A percentile compares a stretch with the other conserved stretches of the same genome.
phyloP scores from a whole-genome alignment of 73 alveolate genomes.

The Symbiodinium natans region DNA sequence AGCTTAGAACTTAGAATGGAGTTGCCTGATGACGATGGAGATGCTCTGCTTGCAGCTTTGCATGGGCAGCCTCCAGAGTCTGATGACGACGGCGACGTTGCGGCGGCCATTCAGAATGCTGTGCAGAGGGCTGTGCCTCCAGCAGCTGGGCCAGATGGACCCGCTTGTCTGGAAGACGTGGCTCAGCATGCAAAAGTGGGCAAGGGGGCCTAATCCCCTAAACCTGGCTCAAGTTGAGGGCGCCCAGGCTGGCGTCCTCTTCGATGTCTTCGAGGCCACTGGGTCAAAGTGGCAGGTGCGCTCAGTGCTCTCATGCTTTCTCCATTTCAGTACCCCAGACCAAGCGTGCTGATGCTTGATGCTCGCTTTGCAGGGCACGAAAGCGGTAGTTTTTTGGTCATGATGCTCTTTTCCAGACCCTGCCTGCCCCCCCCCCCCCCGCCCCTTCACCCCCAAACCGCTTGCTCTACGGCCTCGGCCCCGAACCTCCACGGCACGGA shows the following conservation, averaged over 20 bases:
- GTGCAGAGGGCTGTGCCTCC: background rate
- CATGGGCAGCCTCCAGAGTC: background rate
- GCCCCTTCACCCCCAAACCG: no score
- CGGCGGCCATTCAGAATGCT: background rate
- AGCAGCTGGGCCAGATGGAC: background rate
- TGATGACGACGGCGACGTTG: background rate
- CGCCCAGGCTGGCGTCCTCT: background rate
- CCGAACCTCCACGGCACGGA: no score
- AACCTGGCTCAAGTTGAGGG: no score
- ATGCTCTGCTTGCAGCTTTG: background rate
- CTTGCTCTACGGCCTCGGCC: no score
- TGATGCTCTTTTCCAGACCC: background rate
- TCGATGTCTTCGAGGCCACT: no score
- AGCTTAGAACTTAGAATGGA: background rate
- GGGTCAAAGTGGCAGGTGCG: background rate
- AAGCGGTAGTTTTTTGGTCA: background rate
- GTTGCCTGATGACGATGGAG: background rate
- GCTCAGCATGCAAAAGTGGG: no score
- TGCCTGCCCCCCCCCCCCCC: background rate
- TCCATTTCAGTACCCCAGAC: background rate
- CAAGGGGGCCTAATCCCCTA: no score
- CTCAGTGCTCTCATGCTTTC: background rate
- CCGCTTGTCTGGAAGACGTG: background rate
- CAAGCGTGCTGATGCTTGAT: background rate
- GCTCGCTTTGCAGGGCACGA: no score